Conservation (phyloP, 1,284 basidiomycete genomes). For the Trichosporon faecale region DNA sequence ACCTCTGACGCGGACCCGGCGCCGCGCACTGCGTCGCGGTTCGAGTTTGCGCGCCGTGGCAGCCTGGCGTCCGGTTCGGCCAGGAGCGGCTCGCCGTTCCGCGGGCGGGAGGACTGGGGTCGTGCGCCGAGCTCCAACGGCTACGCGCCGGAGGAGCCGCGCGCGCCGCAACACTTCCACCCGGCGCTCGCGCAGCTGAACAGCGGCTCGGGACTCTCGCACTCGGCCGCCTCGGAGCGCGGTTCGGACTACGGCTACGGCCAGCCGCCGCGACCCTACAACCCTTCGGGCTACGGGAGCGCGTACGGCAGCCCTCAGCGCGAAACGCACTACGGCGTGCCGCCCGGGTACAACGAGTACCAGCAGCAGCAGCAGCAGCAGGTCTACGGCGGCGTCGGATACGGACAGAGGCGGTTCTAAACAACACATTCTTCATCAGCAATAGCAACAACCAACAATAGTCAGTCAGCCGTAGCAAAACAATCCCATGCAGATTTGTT, state of each 20-base stretch:
- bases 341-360: neutral
- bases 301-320: constrained; percentile 18
- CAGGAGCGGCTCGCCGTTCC: constrained; percentile 23
- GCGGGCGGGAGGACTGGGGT: constrained; percentile 23
- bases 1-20: constrained; percentile 14
- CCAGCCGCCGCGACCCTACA: constrained; percentile 3
- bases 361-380: constrained; percentile 1
- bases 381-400: constrained; percentile 10
- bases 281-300: constrained; percentile 1
- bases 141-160: constrained; percentile 20
- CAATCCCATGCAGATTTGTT: constrained; percentile 7
- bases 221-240: neutral
- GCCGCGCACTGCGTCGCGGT: constrained; percentile 22
- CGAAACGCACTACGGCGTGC: constrained; percentile 4
- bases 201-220: constrained; percentile 13
- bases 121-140: constrained; percentile 22
- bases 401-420: constrained; percentile 7
- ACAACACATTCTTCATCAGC: constrained; percentile 2
- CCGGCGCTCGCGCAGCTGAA: constrained; percentile 27
- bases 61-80: constrained; percentile 10
- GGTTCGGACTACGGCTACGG: neutral
- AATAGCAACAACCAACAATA: neutral
- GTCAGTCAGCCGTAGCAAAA: constrained; percentile 6
- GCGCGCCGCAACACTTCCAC: constrained; percentile 21
- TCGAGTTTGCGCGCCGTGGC: constrained; percentile 27